Evolutionary conservation across 1,284 basidiomycete species (phyloP).

Genomic region (Tylopilus orsonianus): DNA sequence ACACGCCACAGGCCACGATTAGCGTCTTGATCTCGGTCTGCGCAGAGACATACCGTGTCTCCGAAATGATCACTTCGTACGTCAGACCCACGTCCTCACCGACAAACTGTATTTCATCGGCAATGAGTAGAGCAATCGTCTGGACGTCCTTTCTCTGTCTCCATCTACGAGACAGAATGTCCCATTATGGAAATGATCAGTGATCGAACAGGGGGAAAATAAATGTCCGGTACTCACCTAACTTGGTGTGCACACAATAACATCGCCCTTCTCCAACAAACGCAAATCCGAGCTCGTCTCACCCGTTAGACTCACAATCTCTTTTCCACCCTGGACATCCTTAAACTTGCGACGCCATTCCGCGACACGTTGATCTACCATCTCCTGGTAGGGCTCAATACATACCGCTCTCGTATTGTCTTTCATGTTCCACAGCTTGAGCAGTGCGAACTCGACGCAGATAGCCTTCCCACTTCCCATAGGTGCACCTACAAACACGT

Average conservation of each 20-base stretch:
- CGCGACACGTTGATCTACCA: slow-evolving; percentile 87
- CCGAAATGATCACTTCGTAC: slow-evolving; percentile 93
- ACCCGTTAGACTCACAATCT: slow-evolving; percentile 90
- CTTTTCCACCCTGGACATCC: slow-evolving; percentile 82
- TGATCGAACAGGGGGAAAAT: not conserved
- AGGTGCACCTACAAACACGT: slow-evolving; percentile 94
- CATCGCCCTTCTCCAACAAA: slow-evolving; percentile 86
- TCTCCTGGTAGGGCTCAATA: slow-evolving; percentile 95
- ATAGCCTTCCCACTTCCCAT: slow-evolving; percentile 97
- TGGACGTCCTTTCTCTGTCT: slow-evolving; percentile 96
- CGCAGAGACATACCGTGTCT: slow-evolving; percentile 94
- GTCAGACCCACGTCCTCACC: slow-evolving; percentile 93
- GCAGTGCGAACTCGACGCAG: slow-evolving; percentile 93
- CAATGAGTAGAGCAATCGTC: slow-evolving; percentile 88
- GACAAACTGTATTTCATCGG: slow-evolving; percentile 93
- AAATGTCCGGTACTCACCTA: slow-evolving; percentile 50
- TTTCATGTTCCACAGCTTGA: slow-evolving; percentile 90
- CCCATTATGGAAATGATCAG: slow-evolving; percentile 68
- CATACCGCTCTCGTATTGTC: slow-evolving; percentile 89
- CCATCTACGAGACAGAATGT: slow-evolving; percentile 95
- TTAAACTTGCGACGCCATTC: slow-evolving; percentile 92
- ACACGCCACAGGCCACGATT: slow-evolving; percentile 92
- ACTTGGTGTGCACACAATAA: slow-evolving; percentile 90
- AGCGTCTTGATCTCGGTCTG: slow-evolving; percentile 90
- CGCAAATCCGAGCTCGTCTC: slow-evolving; percentile 94